Conservation (phyloP, 1,139 yeast genomes). For the Suhomyces chickasaworum region DNA sequence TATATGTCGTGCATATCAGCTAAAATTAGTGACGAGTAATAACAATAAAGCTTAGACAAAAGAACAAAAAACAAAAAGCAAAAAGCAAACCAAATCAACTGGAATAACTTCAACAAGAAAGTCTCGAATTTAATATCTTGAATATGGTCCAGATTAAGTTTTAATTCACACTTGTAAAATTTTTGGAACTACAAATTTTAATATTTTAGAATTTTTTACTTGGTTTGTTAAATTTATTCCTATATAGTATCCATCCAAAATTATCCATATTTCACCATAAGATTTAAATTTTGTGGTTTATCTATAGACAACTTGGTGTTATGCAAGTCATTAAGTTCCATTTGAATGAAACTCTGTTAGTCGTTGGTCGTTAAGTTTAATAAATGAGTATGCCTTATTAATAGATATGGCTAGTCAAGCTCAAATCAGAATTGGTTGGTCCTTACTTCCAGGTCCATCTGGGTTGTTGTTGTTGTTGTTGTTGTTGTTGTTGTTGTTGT, state of each 20-base stretch:
- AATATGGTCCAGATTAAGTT: too few species aligned
- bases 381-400: not conserved
- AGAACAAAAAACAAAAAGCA: not conserved
- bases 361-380: conserved; percentile 1
- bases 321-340: not conserved
- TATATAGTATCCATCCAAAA: not conserved
- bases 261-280: not conserved
- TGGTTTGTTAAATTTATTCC: not conserved
- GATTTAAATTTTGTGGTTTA: too few species aligned
- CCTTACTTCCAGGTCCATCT: conserved; percentile 6
- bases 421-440: conserved; percentile 4
- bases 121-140: too few species aligned
- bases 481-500: not conserved
- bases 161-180: too few species aligned
- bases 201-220: too few species aligned
- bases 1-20: not conserved
- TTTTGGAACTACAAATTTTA: too few species aligned
- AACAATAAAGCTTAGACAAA: not conserved
- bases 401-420: not conserved
- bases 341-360: not conserved
- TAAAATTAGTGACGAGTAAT: not conserved
- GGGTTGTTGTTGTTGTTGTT: not conserved
- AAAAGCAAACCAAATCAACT: not conserved
- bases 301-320: not conserved
- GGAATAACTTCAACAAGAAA: too few species aligned